These are phyloP conservation scores for Eimeria praecox DNA, from an alignment of 169 alveolate genomes.

Conservation along the genomic window DNA sequence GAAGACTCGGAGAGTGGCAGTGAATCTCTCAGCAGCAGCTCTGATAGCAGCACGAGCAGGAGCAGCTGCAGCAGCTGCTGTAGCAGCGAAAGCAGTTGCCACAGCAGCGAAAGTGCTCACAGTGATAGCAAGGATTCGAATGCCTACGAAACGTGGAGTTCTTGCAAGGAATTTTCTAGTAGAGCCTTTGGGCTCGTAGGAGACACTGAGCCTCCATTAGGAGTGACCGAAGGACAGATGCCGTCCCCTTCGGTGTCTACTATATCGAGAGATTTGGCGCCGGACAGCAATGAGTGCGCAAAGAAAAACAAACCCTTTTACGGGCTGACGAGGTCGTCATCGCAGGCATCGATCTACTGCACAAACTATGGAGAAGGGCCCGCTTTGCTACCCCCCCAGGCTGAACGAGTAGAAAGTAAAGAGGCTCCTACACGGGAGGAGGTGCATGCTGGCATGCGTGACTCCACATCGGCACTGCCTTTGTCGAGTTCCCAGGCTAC, in stretches of 20 bases:
- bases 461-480: not conserved
- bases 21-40: slow-evolving; percentile 13
- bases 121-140: not conserved
- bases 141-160: slow-evolving; percentile 27
- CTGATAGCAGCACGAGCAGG: slow-evolving; percentile 26
- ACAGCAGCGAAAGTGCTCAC: not conserved
- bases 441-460: not conserved
- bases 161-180: slow-evolving; percentile 36
- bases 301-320: not conserved
- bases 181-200: not conserved
- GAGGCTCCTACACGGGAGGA: not conserved
- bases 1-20: not conserved
- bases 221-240: not conserved
- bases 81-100: not conserved
- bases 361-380: not conserved
- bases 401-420: not conserved
- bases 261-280: not conserved
- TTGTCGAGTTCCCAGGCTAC: not conserved
- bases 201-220: not conserved
- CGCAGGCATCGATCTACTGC: not conserved
- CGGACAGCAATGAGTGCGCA: not conserved
- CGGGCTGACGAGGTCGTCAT: not conserved
- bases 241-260: not conserved
- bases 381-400: not conserved
- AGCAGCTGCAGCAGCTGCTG: slow-evolving; percentile 32